Conservation (phyloP, 2,329 filamentous ascomycete species). For the Pyricularia pennisetigena region DNA sequence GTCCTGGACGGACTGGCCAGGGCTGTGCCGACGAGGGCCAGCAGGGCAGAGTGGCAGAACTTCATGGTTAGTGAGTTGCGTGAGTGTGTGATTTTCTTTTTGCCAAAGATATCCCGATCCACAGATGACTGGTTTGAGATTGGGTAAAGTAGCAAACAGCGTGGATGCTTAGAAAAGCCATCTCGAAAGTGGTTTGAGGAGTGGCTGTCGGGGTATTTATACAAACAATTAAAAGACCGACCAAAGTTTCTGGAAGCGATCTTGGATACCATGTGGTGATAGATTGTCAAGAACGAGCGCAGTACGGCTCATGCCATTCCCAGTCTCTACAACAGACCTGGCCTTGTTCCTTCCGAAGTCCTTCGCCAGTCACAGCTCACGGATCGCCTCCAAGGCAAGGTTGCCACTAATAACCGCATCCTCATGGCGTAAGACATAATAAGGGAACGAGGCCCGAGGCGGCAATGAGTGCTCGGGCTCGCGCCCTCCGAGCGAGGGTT, state of each 20-base stretch:
- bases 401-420: neutral
- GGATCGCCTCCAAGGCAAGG: neutral
- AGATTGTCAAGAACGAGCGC: neutral
- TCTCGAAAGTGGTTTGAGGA: neutral
- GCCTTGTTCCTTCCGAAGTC: neutral
- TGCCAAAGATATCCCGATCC: neutral
- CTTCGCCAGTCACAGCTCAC: neutral
- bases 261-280: neutral
- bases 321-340: neutral
- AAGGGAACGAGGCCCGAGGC: neutral
- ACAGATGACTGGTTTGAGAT: neutral
- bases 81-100: too few relatives aligned
- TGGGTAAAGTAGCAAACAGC: neutral
- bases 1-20: constrained; percentile 21
- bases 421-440: neutral
- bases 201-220: neutral
- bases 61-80: constrained; percentile 18
- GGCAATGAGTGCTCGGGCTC: neutral
- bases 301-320: neutral
- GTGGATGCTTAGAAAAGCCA: neutral
- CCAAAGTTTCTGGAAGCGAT: neutral
- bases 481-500: neutral
- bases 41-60: constrained; percentile 21
- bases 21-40: constrained; percentile 24
- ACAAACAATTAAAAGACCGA: neutral